Evolutionary conservation across 495 filamentous ascomycete genomes (phyloP), one percentile per base, ranked within the genome.

Genomic region (Astrothelium subdiscretum): DNA sequence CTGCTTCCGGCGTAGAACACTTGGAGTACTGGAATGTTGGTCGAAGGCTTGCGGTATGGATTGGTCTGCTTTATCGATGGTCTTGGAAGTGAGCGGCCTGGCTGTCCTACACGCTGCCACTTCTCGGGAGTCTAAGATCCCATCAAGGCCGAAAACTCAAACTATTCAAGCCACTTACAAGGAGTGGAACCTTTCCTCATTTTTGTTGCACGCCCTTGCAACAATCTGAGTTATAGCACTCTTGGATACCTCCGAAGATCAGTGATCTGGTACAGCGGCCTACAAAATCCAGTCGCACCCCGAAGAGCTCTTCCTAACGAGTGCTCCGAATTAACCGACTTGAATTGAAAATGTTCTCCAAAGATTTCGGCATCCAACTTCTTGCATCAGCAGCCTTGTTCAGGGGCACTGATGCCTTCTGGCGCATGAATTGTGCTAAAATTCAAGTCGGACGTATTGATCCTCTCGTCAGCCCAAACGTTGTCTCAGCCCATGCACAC

Each of bases 361-460:
- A 54, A 29, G 6, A 54, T 54, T 54, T 12, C 10, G 3, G 20
- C 24, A 26, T 26, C 10, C 20, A 27, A 3, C 29, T 24, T 8
- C 24, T 54, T 26, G 48, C 22, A 54, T 54, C 11, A 6, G 24
- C 24, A 3, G n/a, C 51, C n/a, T 59, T 58, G 26, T 48, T 68
- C 0, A 22, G 22, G 15, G 11, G 64, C 44, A 65, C 57, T 11
- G 60, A 74, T 67, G 73, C 71, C 0, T 74, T 69, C 52, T 75
- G 69, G 68, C 71, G 73, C 15, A 66, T 74, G 64, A 70, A 64
- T 40, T 75, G 73, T 58, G 54, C 59, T 20, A 73, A 70, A 12
- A 67, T 72, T n/a, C 73, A 76, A 60, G 72, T 68, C 12, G 69
- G 70, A n/a, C 70, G 73, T 12, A 67, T 76, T 57, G 73, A 76